A percentile compares a stretch with the other conserved stretches of the same genome.
Evolutionary conservation across 805 yeast genomes (phyloP).

Genomic region (Lachancea waltii): DNA sequence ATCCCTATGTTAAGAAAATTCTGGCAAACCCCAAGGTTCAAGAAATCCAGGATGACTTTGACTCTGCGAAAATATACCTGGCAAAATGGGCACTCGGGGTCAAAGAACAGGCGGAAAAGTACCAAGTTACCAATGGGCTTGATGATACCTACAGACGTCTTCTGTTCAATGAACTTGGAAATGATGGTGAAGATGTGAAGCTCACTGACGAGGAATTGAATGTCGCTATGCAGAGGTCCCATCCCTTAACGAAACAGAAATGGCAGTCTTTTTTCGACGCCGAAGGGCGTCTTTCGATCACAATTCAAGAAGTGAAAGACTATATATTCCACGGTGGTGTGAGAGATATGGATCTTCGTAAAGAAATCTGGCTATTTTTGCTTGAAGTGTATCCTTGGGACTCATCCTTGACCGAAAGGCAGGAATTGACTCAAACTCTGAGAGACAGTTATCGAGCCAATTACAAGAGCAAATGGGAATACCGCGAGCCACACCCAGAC

Average conservation of each 20-base stretch:
- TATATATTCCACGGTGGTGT: constrained; percentile 89
- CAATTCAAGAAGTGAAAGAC: constrained; percentile 72
- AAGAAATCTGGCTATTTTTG: constrained; percentile 80
- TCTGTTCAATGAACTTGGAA: constrained; percentile 56
- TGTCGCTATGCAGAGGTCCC: constrained; percentile 58
- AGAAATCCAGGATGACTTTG: constrained; percentile 78
- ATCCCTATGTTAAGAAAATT: constrained; percentile 40
- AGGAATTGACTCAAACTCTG: constrained; percentile 48
- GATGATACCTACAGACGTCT: constrained; percentile 52
- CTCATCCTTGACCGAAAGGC: constrained; percentile 62
- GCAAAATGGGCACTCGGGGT: constrained; percentile 97
- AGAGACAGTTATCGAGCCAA: constrained; percentile 51
- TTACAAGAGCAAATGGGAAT: constrained; percentile 67
- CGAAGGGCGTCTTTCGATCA: constrained; percentile 64
- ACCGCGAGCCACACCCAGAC: constrained; percentile 30
- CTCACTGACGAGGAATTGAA: constrained; percentile 34
- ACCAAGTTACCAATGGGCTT: constrained; percentile 40
- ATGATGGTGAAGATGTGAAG: constrained; percentile 32
- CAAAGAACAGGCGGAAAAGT: constrained; percentile 78
- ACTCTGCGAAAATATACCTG: constrained; percentile 81
- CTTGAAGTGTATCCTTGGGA: constrained; percentile 88
- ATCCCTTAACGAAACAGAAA: constrained; percentile 44
- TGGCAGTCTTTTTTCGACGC: constrained; percentile 84
- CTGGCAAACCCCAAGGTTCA: constrained; percentile 74
- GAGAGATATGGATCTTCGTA: constrained; percentile 44